A percentile compares a stretch with the other conserved stretches of the same genome.
Evolutionary conservation across 192 early-diverging fungal genomes (phyloP).

Genomic region (Lobosporangium transversale): DNA sequence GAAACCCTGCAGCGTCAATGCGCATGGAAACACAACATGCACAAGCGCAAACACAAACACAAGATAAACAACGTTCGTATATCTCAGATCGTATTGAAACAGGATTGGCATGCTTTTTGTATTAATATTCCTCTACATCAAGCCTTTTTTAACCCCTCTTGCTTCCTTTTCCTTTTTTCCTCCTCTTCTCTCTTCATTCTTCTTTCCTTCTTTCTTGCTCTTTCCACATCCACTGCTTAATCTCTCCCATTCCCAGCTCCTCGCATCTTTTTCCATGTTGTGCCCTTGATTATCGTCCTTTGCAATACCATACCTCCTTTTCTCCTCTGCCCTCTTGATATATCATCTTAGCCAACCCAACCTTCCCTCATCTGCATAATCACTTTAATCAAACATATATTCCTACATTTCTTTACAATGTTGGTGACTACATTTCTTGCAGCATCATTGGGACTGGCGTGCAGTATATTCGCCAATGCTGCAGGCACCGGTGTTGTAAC

Average conservation of each 20-base stretch:
- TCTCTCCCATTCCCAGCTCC: not conserved
- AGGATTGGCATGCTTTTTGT: too few species aligned
- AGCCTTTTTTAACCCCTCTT: too few species aligned
- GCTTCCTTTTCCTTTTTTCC: not conserved
- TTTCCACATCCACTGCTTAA: not conserved
- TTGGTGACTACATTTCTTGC: not conserved
- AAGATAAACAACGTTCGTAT: too few species aligned
- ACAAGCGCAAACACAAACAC: too few species aligned
- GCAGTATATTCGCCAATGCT: not conserved
- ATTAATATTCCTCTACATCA: too few species aligned
- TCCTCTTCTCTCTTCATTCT: not conserved
- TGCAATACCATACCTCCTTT: not conserved
- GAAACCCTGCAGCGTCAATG: too few species aligned
- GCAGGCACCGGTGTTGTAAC: slow-evolving; percentile 15
- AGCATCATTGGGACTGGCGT: not conserved
- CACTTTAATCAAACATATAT: not conserved
- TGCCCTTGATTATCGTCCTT: not conserved
- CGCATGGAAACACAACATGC: too few species aligned
- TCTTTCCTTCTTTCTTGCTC: not conserved
- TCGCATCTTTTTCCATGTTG: not conserved
- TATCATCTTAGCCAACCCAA: not conserved
- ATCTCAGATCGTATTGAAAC: too few species aligned
- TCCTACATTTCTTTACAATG: not conserved
- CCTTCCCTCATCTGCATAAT: not conserved
- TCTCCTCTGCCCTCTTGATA: not conserved